A percentile compares a stretch with the other conserved stretches of the same genome.
These are phyloP conservation scores for Lactarius akahatsu DNA, from an alignment of 768 basidiomycete species.

Conservation along the genomic window DNA sequence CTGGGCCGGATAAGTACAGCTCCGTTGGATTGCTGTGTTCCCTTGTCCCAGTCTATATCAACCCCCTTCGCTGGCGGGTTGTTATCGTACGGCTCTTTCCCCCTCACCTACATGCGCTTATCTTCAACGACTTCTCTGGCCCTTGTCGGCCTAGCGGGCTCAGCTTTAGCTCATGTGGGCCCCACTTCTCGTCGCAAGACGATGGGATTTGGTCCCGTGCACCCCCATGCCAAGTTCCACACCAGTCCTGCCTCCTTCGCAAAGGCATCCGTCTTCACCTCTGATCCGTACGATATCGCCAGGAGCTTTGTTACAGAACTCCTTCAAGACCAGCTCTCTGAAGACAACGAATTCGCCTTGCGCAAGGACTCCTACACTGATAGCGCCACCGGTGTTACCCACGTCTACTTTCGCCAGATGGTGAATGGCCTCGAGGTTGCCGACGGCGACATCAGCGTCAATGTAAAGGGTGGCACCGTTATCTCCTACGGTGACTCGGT, in stretches of 20 bases:
- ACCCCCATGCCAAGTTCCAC: slow-evolving; percentile 68
- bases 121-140: slow-evolving; percentile 19
- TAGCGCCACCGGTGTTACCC: slow-evolving; percentile 77
- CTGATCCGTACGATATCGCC: slow-evolving; percentile 63
- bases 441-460: slow-evolving; percentile 92
- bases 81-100: slow-evolving; percentile 1
- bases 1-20: slow-evolving; percentile 1
- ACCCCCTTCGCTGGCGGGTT: slow-evolving; percentile 19
- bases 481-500: slow-evolving; percentile 27
- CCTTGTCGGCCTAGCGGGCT: slow-evolving; percentile 30
- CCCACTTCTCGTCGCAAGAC: slow-evolving; percentile 68
- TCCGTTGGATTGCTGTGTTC: background rate
- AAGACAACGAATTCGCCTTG: slow-evolving; percentile 51
- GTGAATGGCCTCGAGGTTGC: slow-evolving; percentile 84
- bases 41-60: slow-evolving; percentile 14
- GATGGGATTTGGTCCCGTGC: slow-evolving; percentile 82
- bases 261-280: slow-evolving; percentile 27
- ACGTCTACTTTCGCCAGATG: slow-evolving; percentile 84
- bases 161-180: slow-evolving; percentile 21
- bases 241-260: slow-evolving; percentile 44
- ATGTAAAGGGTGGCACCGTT: slow-evolving; percentile 48
- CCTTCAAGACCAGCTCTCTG: slow-evolving; percentile 41
- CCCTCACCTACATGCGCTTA: slow-evolving; percentile 24
- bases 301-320: slow-evolving; percentile 56
- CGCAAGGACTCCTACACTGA: slow-evolving; percentile 89